These are phyloP conservation scores for Coemansia sp. DNA, from an alignment of 192 early-diverging fungal genomes.

Conservation along the genomic window DNA sequence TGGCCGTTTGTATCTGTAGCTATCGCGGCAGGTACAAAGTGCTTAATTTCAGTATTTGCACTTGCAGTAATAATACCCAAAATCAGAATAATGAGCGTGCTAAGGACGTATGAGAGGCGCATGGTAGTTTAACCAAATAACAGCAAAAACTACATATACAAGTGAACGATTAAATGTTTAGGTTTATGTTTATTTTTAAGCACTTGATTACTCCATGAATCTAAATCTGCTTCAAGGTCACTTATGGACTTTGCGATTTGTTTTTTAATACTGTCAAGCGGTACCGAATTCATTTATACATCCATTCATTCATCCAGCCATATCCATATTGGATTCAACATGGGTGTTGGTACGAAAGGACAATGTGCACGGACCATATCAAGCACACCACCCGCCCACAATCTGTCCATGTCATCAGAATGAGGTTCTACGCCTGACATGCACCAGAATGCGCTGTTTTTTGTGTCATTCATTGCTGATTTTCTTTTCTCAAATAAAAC, in stretches of 20 bases:
- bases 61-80: not conserved
- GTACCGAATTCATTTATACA: too few species aligned
- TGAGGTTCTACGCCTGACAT: not conserved
- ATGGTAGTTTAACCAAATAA: not conserved
- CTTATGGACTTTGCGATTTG: too few species aligned
- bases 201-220: too few species aligned
- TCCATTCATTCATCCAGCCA: too few species aligned
- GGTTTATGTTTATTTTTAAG: too few species aligned
- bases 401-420: not conserved
- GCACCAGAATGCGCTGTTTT: not conserved
- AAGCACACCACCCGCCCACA: not conserved
- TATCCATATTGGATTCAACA: too few species aligned
- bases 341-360: too few species aligned
- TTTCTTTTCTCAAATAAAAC: not conserved
- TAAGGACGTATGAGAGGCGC: not conserved
- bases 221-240: too few species aligned
- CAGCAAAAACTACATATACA: not conserved
- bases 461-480: not conserved
- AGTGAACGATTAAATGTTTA: not conserved
- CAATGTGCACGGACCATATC: too few species aligned
- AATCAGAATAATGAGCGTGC: not conserved
- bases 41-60: slow-evolving; percentile 41
- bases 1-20: not conserved
- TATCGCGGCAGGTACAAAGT: slow-evolving; percentile 19
- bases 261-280: too few species aligned